Conservation (phyloP, 2,329 filamentous ascomycete genomes). For the Blumeriella jaapii region DNA sequence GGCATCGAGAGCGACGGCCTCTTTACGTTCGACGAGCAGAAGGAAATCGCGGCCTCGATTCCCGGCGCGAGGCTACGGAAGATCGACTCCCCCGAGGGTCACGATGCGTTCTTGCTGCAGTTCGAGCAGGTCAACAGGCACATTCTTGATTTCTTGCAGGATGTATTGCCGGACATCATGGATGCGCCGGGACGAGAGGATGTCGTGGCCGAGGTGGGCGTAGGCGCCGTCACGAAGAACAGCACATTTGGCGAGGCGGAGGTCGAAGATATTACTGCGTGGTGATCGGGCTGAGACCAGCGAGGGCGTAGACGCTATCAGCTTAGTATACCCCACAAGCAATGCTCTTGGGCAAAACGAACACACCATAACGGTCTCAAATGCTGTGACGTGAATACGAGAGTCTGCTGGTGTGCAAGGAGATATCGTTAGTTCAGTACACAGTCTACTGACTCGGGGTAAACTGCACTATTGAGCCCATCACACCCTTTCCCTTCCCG, state of each 20-base stretch:
- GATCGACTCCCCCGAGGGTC: conserved; percentile 89
- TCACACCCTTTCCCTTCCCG: no score
- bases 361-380: no score
- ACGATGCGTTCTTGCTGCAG: conserved; percentile 91
- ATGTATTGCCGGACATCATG: conserved; percentile 86
- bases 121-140: conserved; percentile 95
- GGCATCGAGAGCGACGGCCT: conserved; percentile 93
- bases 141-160: conserved; percentile 70
- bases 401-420: no score
- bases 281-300: conserved; percentile 52
- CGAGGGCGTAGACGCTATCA: no score
- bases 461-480: no score
- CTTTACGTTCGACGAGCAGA: conserved; percentile 93
- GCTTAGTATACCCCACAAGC: background rate
- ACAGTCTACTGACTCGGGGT: no score
- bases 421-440: no score
- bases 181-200: conserved; percentile 37
- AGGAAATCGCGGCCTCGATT: conserved; percentile 78
- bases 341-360: no score
- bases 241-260: conserved; percentile 94
- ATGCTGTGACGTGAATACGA: no score
- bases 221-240: conserved; percentile 62
- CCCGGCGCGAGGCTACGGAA: conserved; percentile 66
- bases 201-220: conserved; percentile 33
- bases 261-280: conserved; percentile 90